These are phyloP conservation scores for Kodamaea arcana DNA, from an alignment of 1,139 yeast species.

Conservation along the genomic window DNA sequence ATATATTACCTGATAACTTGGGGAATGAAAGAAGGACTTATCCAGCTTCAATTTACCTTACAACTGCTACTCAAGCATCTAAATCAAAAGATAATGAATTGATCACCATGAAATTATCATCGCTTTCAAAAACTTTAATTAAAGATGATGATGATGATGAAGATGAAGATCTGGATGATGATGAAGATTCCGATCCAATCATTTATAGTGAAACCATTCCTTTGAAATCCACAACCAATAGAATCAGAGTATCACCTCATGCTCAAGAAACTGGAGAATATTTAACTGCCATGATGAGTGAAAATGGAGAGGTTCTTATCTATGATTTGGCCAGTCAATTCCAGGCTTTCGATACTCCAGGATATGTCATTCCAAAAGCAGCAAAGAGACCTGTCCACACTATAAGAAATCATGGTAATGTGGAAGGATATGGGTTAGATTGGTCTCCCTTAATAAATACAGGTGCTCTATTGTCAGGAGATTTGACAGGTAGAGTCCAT, in stretches of 20 bases:
- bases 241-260: constrained; percentile 83
- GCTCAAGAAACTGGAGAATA: constrained; percentile 75
- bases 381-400: constrained; percentile 82
- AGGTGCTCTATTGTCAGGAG: constrained; percentile 87
- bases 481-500: constrained; percentile 76
- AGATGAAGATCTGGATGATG: constrained; percentile 67
- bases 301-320: constrained; percentile 83
- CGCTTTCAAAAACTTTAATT: constrained; percentile 78
- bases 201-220: constrained; percentile 80
- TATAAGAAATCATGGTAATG: constrained; percentile 84
- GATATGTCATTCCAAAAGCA: constrained; percentile 71
- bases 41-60: constrained; percentile 82
- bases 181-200: constrained; percentile 69
- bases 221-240: constrained; percentile 78
- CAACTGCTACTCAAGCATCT: constrained; percentile 94
- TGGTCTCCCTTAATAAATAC: constrained; percentile 87
- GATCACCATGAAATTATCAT: constrained; percentile 76
- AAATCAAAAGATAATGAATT: constrained; percentile 84
- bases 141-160: constrained; percentile 74
- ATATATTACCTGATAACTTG: constrained; percentile 76
- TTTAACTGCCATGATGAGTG: constrained; percentile 84
- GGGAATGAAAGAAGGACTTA: constrained; percentile 87
- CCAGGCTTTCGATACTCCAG: constrained; percentile 85
- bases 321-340: constrained; percentile 78
- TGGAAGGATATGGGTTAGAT: constrained; percentile 95